Percentiles rank a stretch among this genome's conserved stretches.
Evolutionary conservation across 805 yeast genomes (phyloP).

Genomic region (Dipodascus albidus): DNA sequence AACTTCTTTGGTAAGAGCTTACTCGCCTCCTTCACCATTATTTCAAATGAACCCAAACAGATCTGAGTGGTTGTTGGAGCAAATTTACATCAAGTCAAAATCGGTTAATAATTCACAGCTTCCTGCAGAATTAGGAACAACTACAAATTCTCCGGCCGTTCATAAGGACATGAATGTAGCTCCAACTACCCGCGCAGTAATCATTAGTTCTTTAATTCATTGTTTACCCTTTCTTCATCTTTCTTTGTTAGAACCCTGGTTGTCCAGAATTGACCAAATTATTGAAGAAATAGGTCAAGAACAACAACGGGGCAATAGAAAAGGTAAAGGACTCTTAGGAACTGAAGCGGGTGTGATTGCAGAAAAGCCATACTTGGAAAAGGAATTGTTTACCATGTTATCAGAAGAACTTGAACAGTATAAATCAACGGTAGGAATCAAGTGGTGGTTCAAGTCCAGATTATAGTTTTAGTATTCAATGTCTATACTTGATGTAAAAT

Average conservation of each 20-base stretch:
- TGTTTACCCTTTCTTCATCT: constrained; percentile 43
- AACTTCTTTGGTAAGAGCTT: constrained; percentile 39
- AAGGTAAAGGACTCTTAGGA: not conserved
- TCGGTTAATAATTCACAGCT: constrained; percentile 26
- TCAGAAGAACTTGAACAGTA: constrained; percentile 49
- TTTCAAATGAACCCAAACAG: constrained; percentile 13
- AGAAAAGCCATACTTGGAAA: constrained; percentile 32
- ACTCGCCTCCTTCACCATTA: constrained; percentile 28
- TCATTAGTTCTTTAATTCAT: constrained; percentile 36
- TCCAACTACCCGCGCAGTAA: constrained; percentile 35
- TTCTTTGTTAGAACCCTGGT: constrained; percentile 34
- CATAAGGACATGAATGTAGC: constrained; percentile 14
- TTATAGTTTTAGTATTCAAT: too few relatives aligned
- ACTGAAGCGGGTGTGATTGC: constrained; percentile 5
- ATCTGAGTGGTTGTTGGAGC: constrained; percentile 29
- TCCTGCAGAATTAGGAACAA: constrained; percentile 21
- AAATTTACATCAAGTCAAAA: constrained; percentile 28
- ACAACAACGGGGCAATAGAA: too few relatives aligned
- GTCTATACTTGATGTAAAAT: too few relatives aligned
- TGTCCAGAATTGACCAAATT: constrained; percentile 32
- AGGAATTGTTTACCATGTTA: constrained; percentile 40
- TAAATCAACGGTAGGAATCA: constrained; percentile 41
- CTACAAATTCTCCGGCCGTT: too few relatives aligned
- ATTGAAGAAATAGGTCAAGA: constrained; percentile 8
- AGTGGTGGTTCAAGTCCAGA: constrained; percentile 49